Conservation (phyloP, 2,329 filamentous ascomycete species). For the Fusarium hostae region DNA sequence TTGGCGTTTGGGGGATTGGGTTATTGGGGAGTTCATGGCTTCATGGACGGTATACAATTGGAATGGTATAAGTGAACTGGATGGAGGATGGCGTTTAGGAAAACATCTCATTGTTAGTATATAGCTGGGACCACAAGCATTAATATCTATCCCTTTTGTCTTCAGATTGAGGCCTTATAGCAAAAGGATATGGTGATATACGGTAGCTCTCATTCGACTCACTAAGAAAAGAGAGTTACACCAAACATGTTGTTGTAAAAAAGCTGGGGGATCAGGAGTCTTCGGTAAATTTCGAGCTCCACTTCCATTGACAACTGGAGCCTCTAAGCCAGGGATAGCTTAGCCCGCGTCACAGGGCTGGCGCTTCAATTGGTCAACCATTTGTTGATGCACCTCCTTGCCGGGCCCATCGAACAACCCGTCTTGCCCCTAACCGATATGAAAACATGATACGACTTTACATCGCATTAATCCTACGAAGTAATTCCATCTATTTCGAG, state of each 20-base stretch:
- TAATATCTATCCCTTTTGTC: neutral
- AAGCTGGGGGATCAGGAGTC: conserved; percentile 27
- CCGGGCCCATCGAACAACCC: neutral
- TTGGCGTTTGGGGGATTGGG: conserved; percentile 1
- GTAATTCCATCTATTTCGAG: neutral
- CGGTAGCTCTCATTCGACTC: neutral
- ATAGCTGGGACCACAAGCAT: neutral
- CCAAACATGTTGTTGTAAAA: conserved; percentile 28
- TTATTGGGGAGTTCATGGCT: neutral
- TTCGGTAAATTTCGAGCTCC: conserved; percentile 25
- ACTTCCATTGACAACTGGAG: neutral
- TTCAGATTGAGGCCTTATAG: neutral
- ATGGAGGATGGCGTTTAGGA: neutral
- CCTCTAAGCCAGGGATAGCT: neutral
- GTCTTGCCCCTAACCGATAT: neutral
- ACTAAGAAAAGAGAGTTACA: neutral
- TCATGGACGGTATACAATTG: neutral
- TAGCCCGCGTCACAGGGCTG: neutral
- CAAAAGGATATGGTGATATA: neutral
- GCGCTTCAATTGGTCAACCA: neutral
- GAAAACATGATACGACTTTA: neutral
- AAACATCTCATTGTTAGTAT: neutral
- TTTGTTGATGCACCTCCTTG: neutral
- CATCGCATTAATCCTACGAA: neutral
- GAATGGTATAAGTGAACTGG: neutral